phyloP scores from a whole-genome alignment of 179 eudicot species.

The Patellifolia procumbens region DNA sequence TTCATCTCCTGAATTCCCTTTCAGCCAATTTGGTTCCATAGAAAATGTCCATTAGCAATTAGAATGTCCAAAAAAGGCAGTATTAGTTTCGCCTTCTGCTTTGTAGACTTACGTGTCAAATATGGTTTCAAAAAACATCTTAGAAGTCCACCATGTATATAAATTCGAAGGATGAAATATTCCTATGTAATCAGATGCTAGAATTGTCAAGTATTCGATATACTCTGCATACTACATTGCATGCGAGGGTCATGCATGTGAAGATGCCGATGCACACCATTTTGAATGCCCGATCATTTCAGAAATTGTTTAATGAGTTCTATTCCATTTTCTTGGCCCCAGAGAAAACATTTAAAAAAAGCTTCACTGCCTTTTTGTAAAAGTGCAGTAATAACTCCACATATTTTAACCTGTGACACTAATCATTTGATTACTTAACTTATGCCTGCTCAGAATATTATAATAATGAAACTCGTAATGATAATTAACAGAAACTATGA shows the following conservation, averaged over 20 bases:
- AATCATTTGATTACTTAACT: constrained; percentile 10
- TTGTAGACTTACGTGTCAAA: constrained; percentile 5
- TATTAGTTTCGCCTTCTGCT: constrained; percentile 21
- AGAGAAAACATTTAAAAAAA: constrained; percentile 4
- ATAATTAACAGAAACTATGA: constrained; percentile 6
- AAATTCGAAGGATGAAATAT: constrained; percentile 14
- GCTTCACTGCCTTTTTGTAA: constrained; percentile 9
- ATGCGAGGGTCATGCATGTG: constrained; percentile 24
- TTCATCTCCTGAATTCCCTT: constrained; percentile 45
- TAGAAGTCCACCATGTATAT: constrained; percentile 22
- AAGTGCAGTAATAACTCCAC: background rate
- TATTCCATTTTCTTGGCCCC: constrained; percentile 4
- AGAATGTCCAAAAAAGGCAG: constrained; percentile 12
- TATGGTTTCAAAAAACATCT: background rate
- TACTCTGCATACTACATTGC: constrained; percentile 22
- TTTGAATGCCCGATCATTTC: constrained; percentile 20
- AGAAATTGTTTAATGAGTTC: background rate
- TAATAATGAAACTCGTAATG: constrained; percentile 17
- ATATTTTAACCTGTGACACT: constrained; percentile 22
- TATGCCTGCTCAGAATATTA: constrained; percentile 8
- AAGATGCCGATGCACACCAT: constrained; percentile 17
- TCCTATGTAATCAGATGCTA: constrained; percentile 16
- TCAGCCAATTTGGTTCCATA: constrained; percentile 46
- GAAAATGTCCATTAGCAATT: constrained; percentile 4
- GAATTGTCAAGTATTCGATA: constrained; percentile 20